Conservation (phyloP, 164 flowering plant genomes). For the Sedum album region DNA sequence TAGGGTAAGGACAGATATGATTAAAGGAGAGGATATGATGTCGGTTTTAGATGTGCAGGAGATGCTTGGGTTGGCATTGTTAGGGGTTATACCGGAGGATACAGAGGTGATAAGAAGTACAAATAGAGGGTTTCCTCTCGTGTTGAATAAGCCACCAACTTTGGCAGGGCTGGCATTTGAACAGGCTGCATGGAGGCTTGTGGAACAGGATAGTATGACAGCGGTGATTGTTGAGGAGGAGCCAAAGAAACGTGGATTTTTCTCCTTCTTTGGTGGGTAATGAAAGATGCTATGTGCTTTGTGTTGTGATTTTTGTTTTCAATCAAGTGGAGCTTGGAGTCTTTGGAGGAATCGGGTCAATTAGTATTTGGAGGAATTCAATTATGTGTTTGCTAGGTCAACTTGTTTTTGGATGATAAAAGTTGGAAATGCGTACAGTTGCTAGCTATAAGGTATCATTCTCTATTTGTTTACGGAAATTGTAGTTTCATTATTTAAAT, state of each 20-base stretch:
- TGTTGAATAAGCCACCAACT: conserved; percentile 87
- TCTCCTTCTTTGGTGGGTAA: conserved; percentile 83
- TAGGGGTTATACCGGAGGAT: conserved; percentile 95
- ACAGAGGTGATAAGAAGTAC: conserved; percentile 91
- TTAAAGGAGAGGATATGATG: conserved; percentile 99
- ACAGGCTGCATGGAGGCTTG: conserved; percentile 98
- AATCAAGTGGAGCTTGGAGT: background rate
- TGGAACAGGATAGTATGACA: conserved; percentile 94
- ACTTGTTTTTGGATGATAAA: background rate
- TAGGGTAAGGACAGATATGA: conserved; percentile 90
- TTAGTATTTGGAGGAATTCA: background rate
- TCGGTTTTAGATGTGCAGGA: conserved; percentile 92
- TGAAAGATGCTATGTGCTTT: background rate
- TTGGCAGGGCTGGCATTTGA: conserved; percentile 96
- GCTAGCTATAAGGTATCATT: background rate
- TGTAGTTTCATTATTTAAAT: background rate
- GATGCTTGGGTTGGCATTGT: conserved; percentile 80
- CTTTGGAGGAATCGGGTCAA: background rate
- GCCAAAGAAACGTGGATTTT: conserved; percentile 79
- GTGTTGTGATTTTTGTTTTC: background rate
- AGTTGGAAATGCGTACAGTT: background rate
- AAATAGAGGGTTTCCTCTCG: conserved; percentile 85
- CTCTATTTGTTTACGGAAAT: background rate
- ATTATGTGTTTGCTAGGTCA: background rate
- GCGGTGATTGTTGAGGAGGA: conserved; percentile 95